Percentiles rank a stretch among this genome's conserved stretches.
phyloP scores from a whole-genome alignment of 2,329 filamentous ascomycete species.

The Colletotrichum limetticola region DNA sequence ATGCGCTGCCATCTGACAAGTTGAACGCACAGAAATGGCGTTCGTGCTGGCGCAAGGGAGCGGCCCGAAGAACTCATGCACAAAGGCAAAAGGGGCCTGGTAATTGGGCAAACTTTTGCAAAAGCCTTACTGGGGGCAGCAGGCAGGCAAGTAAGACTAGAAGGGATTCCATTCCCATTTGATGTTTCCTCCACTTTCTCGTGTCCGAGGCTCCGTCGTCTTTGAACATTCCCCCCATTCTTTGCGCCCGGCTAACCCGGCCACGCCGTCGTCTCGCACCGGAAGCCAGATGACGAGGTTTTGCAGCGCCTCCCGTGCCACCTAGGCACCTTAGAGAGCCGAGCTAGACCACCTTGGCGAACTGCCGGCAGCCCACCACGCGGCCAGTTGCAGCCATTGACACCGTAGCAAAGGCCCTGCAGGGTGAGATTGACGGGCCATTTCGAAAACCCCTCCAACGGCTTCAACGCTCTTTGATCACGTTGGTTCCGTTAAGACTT shows the following conservation, averaged over 20 bases:
- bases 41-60: slow-evolving; percentile 12
- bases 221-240: neutral
- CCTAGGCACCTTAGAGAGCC: neutral
- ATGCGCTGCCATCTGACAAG: slow-evolving; percentile 18
- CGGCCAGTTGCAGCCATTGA: slow-evolving; percentile 1
- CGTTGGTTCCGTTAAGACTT: neutral
- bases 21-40: neutral
- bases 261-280: neutral
- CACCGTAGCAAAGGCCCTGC: neutral
- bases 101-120: neutral
- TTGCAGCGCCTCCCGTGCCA: slow-evolving; percentile 5
- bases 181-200: neutral
- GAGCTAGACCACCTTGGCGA: slow-evolving; percentile 15
- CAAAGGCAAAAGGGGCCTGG: neutral
- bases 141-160: neutral
- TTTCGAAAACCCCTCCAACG: neutral
- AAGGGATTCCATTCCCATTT: neutral
- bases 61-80: slow-evolving; percentile 1
- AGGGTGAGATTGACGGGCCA: neutral
- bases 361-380: slow-evolving; percentile 19
- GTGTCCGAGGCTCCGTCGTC: neutral
- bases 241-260: neutral
- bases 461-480: neutral
- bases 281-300: neutral
- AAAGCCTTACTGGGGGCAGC: neutral